These are phyloP conservation scores for Acorus gramineus DNA, from an alignment of 106 monocot species.

Conservation along the genomic window DNA sequence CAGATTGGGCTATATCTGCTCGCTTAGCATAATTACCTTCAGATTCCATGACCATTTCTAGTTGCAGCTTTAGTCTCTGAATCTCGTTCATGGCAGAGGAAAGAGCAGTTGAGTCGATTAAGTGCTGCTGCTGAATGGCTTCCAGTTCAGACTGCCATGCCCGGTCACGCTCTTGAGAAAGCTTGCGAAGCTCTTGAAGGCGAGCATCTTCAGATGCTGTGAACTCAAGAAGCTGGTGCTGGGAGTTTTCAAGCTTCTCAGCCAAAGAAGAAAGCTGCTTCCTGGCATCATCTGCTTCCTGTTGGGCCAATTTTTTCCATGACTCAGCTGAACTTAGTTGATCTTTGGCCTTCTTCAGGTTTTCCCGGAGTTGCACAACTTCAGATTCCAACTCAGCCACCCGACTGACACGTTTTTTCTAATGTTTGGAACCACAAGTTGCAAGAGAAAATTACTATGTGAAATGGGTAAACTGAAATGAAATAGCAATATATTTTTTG, in stretches of 20 bases:
- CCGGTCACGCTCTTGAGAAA: constrained; percentile 54
- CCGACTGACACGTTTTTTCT: constrained; percentile 49
- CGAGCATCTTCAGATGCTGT: constrained; percentile 56
- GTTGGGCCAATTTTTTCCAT: constrained; percentile 22
- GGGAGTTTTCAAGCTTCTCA: constrained; percentile 43
- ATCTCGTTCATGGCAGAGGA: constrained; percentile 55
- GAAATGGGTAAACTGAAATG: too few relatives aligned
- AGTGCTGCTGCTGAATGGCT: constrained; percentile 59
- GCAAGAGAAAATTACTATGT: too few relatives aligned
- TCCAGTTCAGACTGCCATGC: constrained; percentile 83
- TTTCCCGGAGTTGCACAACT: constrained; percentile 44
- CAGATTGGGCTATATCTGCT: constrained; percentile 16
- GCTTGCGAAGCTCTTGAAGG: constrained; percentile 50
- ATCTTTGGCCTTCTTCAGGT: constrained; percentile 58
- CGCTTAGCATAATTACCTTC: constrained; percentile 26
- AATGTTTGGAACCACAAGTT: too few relatives aligned
- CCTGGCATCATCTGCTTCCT: constrained; percentile 62
- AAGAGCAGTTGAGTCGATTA: constrained; percentile 45
- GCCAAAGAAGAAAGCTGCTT: constrained; percentile 26
- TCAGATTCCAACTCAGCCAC: constrained; percentile 49
- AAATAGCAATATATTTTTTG: too few relatives aligned
- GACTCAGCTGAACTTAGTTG: constrained; percentile 37
- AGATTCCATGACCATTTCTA: constrained; percentile 27
- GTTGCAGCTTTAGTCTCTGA: constrained; percentile 52
- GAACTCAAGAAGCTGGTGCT: constrained; percentile 48